Evolutionary conservation across 2,329 filamentous ascomycete species (phyloP), one percentile per base, ranked within the genome.

Genomic region (Botryotinia narcissicola): DNA sequence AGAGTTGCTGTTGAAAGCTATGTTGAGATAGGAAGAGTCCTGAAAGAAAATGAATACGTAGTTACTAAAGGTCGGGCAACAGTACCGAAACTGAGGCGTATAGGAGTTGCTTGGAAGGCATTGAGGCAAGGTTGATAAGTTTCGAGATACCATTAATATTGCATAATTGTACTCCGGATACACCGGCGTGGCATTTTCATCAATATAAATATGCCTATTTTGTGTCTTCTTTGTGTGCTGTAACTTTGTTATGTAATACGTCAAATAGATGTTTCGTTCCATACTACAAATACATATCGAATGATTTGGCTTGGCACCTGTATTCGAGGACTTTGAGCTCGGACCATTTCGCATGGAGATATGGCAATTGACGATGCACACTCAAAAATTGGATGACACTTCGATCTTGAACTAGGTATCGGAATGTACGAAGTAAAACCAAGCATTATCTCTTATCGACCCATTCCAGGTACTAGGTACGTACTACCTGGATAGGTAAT

Each of bases 1-100:
- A 84, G 89, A 20, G 90, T 92, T 8, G 91, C 90, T 0, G 90
- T 93, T 0, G 91, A 93, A 81, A 92, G 90, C 76, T 93, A 93
- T 78, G 91, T 93, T 88, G 90, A 92, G 80, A 93, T 93, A 79
- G 91, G 90, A 22, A 82, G 90, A 60, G 88, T 90, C n/a, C 78
- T 92, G 40, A 81, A 70, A 37, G 76, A 78, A 67, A 74, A 83
- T 32, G 82, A 83, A 14, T 85, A 84, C 74, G 76, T 80, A 44
- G 81, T 85, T 6, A 85, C 83, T 73, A 82, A 78, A 57, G 82
- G 82, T 9, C 81, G 79, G 68, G 84, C 84, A 4, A 86, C 84
- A 14, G 84, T 86, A 25, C 83, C 84, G 3, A 84, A 82, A 73
- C 74, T 79, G 63, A 82, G 84, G 78, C 84, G 90, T 74, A 78